Evolutionary conservation across 768 basidiomycete genomes (phyloP), one percentile per base, ranked within the genome.

Genomic region (Strobilomyces echinocephalus): DNA sequence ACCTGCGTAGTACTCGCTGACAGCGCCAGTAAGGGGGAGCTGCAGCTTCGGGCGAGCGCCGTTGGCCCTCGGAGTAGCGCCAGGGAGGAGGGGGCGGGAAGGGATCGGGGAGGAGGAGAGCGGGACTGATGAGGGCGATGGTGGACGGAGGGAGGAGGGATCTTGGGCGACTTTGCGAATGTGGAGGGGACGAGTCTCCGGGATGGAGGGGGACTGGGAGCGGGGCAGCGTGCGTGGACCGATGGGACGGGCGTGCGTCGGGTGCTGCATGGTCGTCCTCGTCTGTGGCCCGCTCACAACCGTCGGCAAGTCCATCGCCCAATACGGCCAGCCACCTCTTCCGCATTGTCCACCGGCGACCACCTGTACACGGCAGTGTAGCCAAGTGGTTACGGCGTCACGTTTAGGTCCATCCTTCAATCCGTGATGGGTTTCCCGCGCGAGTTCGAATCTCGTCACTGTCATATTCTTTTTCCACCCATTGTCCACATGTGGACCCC

Each of bases 391-490:
- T 78, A 78, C 75, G 76, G 76, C 76, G 76, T 78, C 76, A 78
- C 77, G 77, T 78, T 78, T 78, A 78, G 76, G 76, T 69, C 50
- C 39, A 38, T 39, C 47, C 52, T 31, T 65, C 62, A 71, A 71
- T 71, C 76, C 77, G 76, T 78, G 76, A 78, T 78, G 76, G 76
- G 76, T 76, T 75, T 75, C 67, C 76, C 76, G 76, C 76, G 76
- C 76, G 76, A 78, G 76, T 78, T 78, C 76, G 76, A 78, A 79
- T 78, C 76, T 78, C 76, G 76, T 78, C 76, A 78, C 74, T 78
- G 76, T 78, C 76, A 78, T 21, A 31, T 60, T 61, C 34, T 60
- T 61, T 61, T 50, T 55, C 24, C 21, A 2, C 9, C 44, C 53
- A 55, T 58, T 54, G 63, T 61, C 55, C 55, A 52, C 43, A 16